Percentiles rank a stretch among this genome's conserved stretches.
phyloP scores from a whole-genome alignment of 2,329 filamentous ascomycete genomes.

The Phoma sp. region DNA sequence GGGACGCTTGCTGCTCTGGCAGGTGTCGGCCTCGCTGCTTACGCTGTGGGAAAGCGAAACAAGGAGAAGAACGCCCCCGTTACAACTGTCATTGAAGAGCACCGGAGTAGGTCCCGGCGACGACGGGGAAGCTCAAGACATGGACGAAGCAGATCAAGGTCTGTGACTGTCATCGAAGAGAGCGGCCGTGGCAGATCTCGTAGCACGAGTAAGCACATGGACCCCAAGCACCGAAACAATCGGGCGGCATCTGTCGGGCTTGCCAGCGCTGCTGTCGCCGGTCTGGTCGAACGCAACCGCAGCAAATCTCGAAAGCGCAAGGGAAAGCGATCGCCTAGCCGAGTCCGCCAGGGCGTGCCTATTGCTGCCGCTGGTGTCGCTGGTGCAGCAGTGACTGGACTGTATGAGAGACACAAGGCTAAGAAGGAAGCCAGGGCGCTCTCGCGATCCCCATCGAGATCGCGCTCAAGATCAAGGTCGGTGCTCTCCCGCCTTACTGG shows the following conservation, averaged over 20 bases:
- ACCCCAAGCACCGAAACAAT: slow-evolving; percentile 61
- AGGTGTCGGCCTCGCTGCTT: slow-evolving; percentile 65
- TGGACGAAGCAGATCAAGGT: slow-evolving; percentile 36
- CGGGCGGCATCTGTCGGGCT: slow-evolving; percentile 67
- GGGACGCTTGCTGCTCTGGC: slow-evolving; percentile 66
- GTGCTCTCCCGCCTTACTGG: slow-evolving; percentile 50
- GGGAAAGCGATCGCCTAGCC: slow-evolving; percentile 61
- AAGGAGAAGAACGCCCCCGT: slow-evolving; percentile 55
- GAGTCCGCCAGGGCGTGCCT: slow-evolving; percentile 62
- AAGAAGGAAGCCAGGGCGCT: slow-evolving; percentile 62
- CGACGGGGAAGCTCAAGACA: slow-evolving; percentile 39
- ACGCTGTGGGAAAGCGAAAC: slow-evolving; percentile 55
- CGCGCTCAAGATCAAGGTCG: slow-evolving; percentile 53
- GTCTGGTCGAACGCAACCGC: slow-evolving; percentile 63
- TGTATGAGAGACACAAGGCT: slow-evolving; percentile 68
- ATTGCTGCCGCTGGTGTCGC: slow-evolving; percentile 66
- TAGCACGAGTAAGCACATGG: slow-evolving; percentile 51
- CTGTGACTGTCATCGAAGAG: slow-evolving; percentile 42
- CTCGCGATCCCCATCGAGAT: slow-evolving; percentile 47
- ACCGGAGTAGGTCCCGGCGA: slow-evolving; percentile 54
- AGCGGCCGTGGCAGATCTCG: slow-evolving; percentile 42
- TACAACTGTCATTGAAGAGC: slow-evolving; percentile 51
- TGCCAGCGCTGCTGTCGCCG: slow-evolving; percentile 66
- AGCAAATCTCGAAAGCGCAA: slow-evolving; percentile 63
- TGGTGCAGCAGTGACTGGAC: slow-evolving; percentile 64